These are phyloP conservation scores for Lepidium aucheri DNA, from an alignment of 345 rosid genomes.

Conservation along the genomic window DNA sequence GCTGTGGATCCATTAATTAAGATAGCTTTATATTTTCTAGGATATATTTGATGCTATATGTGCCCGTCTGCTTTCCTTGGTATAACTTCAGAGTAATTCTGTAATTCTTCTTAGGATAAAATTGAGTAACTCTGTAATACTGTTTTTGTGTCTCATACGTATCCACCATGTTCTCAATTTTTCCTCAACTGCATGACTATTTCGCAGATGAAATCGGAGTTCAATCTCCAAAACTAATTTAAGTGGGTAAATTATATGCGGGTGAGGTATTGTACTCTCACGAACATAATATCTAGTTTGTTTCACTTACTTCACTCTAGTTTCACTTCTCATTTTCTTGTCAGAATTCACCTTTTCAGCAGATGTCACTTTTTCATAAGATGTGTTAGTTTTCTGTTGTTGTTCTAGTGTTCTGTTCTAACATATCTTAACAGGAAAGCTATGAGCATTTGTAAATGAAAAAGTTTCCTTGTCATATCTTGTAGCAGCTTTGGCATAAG, in stretches of 20 bases:
- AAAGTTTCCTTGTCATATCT: not conserved
- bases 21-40: too few species aligned
- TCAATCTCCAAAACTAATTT: slow-evolving; percentile 83
- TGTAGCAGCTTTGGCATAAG: not conserved
- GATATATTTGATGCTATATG: too few species aligned
- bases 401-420: not conserved
- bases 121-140: too few species aligned
- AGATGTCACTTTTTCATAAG: too few species aligned
- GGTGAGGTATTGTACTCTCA: slow-evolving; percentile 66
- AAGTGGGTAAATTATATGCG: slow-evolving; percentile 76
- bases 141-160: not conserved
- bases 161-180: not conserved
- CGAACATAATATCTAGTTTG: too few species aligned
- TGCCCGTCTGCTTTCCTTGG: too few species aligned
- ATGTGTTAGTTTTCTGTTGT: not conserved
- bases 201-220: slow-evolving; percentile 92
- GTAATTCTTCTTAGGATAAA: too few species aligned
- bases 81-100: too few species aligned
- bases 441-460: not conserved
- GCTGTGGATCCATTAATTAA: too few species aligned
- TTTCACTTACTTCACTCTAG: too few species aligned
- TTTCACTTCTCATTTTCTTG: too few species aligned
- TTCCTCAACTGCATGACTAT: slow-evolving; percentile 55
- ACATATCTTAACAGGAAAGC: not conserved
- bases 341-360: not conserved